phyloP scores from a whole-genome alignment of 2,329 filamentous ascomycete species.

The Aspergillus pseudoviridinutans region DNA sequence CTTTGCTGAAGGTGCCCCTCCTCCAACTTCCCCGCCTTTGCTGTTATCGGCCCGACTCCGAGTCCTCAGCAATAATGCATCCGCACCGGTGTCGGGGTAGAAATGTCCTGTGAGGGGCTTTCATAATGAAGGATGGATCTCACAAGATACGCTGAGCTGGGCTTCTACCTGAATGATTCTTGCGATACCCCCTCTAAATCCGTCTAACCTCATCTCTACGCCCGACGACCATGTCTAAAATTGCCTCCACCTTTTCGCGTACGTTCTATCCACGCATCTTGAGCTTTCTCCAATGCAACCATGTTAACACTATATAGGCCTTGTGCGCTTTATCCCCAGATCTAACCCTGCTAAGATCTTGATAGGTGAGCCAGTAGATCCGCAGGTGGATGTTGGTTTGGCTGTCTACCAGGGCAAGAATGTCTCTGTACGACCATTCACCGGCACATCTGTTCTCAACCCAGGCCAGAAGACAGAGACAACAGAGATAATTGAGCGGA shows the following conservation, averaged over 20 bases:
- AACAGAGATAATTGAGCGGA: slow-evolving; percentile 31
- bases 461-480: slow-evolving; percentile 50
- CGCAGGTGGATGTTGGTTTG: slow-evolving; percentile 53
- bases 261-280: slow-evolving; percentile 6
- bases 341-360: slow-evolving; percentile 47
- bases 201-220: neutral
- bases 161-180: neutral
- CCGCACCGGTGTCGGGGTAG: slow-evolving; percentile 17
- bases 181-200: neutral
- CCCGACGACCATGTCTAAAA: slow-evolving; percentile 27
- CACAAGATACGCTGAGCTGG: neutral
- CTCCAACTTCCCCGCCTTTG: slow-evolving; percentile 10
- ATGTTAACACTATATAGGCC: slow-evolving; percentile 40
- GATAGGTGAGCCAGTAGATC: slow-evolving; percentile 55
- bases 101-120: slow-evolving; percentile 16
- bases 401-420: slow-evolving; percentile 55
- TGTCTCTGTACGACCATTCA: slow-evolving; percentile 55
- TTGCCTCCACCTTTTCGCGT: slow-evolving; percentile 37
- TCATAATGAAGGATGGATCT: neutral
- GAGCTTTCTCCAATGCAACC: neutral
- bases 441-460: slow-evolving; percentile 54
- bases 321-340: slow-evolving; percentile 57
- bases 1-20: slow-evolving; percentile 11
- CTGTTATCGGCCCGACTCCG: neutral
- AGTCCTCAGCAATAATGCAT: neutral